A percentile compares a stretch with the other conserved stretches of the same genome.
Conservation (phyloP, 768 basidiomycete genomes). For the Mycena maculata region DNA sequence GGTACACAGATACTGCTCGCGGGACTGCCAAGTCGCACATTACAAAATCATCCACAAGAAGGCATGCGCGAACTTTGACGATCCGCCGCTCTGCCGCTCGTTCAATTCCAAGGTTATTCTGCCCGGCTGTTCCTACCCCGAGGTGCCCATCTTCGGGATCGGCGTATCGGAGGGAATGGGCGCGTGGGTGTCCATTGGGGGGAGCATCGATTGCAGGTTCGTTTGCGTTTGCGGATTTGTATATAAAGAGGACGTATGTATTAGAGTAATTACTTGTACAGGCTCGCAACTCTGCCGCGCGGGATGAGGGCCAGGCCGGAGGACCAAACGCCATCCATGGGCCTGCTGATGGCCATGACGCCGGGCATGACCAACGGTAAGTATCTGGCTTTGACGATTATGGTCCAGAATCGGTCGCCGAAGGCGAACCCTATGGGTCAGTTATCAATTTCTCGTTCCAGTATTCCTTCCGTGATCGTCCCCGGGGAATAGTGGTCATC, state of each 20-base stretch:
- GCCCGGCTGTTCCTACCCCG: slow-evolving; percentile 24
- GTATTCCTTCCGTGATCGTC: background rate
- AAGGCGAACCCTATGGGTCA: slow-evolving; percentile 21
- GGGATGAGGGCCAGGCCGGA: background rate
- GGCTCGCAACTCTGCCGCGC: slow-evolving; percentile 16
- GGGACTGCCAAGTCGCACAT: slow-evolving; percentile 28
- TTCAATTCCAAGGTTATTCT: slow-evolving; percentile 25
- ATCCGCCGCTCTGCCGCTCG: slow-evolving; percentile 30
- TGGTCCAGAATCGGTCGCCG: slow-evolving; percentile 22
- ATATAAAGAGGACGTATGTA: background rate
- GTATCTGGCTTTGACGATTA: slow-evolving; percentile 7
- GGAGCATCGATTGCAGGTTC: slow-evolving; percentile 27
- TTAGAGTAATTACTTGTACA: background rate
- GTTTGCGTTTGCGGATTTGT: background rate
- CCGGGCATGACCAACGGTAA: slow-evolving; percentile 18
- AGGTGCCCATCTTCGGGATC: slow-evolving; percentile 13
- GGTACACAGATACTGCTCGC: slow-evolving; percentile 28
- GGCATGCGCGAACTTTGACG: slow-evolving; percentile 21
- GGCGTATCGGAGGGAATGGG: slow-evolving; percentile 26
- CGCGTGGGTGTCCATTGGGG: slow-evolving; percentile 22
- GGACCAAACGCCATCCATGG: background rate
- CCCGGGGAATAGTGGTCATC: slow-evolving; percentile 13
- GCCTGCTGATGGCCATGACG: slow-evolving; percentile 5
- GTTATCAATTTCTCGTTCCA: background rate
- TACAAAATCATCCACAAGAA: slow-evolving; percentile 25